Percentiles rank a stretch among this genome's conserved stretches.
phyloP scores from a whole-genome alignment of 345 rosid species.

The Clarkia xantiana region DNA sequence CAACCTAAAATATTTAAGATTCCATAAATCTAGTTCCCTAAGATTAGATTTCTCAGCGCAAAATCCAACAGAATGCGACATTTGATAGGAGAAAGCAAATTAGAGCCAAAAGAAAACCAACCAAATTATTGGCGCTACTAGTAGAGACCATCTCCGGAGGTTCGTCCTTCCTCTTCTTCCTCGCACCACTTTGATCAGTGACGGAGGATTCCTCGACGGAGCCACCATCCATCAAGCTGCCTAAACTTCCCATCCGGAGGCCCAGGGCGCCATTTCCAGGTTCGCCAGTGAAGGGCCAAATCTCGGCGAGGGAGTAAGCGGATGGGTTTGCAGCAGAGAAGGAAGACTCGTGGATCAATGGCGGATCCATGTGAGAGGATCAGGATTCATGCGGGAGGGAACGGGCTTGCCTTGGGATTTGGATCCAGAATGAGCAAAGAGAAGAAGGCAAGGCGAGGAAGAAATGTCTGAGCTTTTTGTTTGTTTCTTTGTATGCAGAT shows the following conservation, averaged over 20 bases:
- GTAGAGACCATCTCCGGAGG: conserved; percentile 67
- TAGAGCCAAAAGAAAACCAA: conserved; percentile 13
- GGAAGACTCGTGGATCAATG: conserved; percentile 55
- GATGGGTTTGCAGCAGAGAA: conserved; percentile 80
- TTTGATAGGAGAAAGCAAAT: not conserved
- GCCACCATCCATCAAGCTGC: conserved; percentile 37
- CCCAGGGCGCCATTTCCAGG: conserved; percentile 32
- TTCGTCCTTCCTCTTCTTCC: conserved; percentile 72
- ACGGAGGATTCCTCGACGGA: conserved; percentile 67
- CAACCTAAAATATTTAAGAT: too few species aligned
- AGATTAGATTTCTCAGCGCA: too few species aligned
- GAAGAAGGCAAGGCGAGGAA: too few species aligned
- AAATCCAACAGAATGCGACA: conserved; percentile 1
- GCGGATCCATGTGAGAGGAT: conserved; percentile 51
- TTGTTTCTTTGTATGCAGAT: too few species aligned
- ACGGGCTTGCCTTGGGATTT: not conserved
- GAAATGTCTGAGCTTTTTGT: too few species aligned
- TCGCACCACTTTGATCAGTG: conserved; percentile 56
- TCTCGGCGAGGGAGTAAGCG: conserved; percentile 76
- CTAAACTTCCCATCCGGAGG: conserved; percentile 39
- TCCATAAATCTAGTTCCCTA: too few species aligned
- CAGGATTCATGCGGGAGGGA: not conserved
- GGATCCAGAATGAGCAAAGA: conserved; percentile 1
- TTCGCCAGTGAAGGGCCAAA: conserved; percentile 59
- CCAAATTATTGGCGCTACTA: conserved; percentile 66